These are phyloP conservation scores for Leishmania arabica DNA, from an alignment of 208 protist species.

Conservation along the genomic window DNA sequence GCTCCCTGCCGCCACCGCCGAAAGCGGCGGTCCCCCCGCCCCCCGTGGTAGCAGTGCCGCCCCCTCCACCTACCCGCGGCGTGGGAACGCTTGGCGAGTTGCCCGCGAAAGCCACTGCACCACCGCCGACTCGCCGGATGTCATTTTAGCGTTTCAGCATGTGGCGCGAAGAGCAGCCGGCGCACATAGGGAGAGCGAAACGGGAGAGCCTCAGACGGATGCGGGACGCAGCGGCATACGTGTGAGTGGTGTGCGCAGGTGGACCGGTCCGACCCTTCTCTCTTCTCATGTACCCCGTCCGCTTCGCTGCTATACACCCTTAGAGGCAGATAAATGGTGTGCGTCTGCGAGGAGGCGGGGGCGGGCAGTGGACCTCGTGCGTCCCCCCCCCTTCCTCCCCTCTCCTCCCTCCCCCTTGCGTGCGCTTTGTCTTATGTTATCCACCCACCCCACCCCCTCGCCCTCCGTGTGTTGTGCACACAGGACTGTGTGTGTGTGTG, in stretches of 20 bases:
- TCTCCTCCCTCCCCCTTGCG: neutral
- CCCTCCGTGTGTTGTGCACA: too few relatives aligned
- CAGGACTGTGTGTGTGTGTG: too few relatives aligned
- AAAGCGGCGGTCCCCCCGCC: constrained; percentile 5
- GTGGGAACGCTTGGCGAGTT: neutral
- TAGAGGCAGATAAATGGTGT: neutral
- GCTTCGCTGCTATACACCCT: neutral
- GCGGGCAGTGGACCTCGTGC: neutral
- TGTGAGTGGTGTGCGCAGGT: neutral
- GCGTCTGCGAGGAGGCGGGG: neutral
- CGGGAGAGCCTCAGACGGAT: neutral
- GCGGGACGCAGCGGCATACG: neutral
- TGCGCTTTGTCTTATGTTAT: too few relatives aligned
- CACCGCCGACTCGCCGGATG: constrained; percentile 16
- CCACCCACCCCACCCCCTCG: too few relatives aligned
- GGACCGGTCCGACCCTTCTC: neutral
- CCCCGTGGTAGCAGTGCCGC: neutral
- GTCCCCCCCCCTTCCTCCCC: neutral
- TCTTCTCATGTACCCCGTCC: neutral
- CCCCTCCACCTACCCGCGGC: neutral
- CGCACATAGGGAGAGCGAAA: neutral
- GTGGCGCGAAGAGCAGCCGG: too few relatives aligned
- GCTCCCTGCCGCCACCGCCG: constrained; percentile 17
- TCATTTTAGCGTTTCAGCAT: constrained; percentile 26
- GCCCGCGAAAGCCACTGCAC: constrained; percentile 5